These are phyloP conservation scores for Fusarium sp. DNA, from an alignment of 2,329 filamentous ascomycete species.

Conservation along the genomic window DNA sequence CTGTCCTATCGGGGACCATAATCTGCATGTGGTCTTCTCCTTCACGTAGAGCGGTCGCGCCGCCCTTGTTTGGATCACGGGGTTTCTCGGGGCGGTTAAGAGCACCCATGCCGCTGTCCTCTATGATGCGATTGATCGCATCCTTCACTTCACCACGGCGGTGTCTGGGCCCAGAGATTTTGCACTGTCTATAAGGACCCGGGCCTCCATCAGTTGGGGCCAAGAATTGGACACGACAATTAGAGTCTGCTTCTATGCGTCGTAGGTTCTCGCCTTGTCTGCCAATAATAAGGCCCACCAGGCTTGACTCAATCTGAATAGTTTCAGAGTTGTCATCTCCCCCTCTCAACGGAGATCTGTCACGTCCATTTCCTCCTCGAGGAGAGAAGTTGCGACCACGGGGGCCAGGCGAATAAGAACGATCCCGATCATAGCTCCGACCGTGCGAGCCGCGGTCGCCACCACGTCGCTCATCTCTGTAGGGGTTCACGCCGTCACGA, in stretches of 20 bases:
- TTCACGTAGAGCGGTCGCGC: slow-evolving; percentile 69
- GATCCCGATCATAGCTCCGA: slow-evolving; percentile 66
- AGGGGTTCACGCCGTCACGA: slow-evolving; percentile 82
- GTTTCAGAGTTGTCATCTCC: slow-evolving; percentile 79
- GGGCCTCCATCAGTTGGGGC: slow-evolving; percentile 78
- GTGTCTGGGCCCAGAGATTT: slow-evolving; percentile 79
- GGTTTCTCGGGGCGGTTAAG: slow-evolving; percentile 58
- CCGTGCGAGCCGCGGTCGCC: slow-evolving; percentile 58
- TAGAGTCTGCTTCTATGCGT: slow-evolving; percentile 84
- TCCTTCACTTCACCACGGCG: slow-evolving; percentile 81
- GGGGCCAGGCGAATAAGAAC: slow-evolving; percentile 76
- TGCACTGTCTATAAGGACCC: slow-evolving; percentile 82
- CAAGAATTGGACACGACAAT: slow-evolving; percentile 88
- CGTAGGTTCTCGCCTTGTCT: slow-evolving; percentile 89
- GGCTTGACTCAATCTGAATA: slow-evolving; percentile 85
- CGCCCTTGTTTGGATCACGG: slow-evolving; percentile 53
- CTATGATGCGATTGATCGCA: slow-evolving; percentile 88
- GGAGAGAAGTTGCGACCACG: slow-evolving; percentile 71
- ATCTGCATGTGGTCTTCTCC: slow-evolving; percentile 90
- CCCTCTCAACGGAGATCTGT: slow-evolving; percentile 68
- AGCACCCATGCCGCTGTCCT: slow-evolving; percentile 72
- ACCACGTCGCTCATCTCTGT: slow-evolving; percentile 85
- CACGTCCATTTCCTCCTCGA: slow-evolving; percentile 62
- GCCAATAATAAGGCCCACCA: slow-evolving; percentile 91
- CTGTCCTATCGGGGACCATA: slow-evolving; percentile 93